Evolutionary conservation across 208 protist genomes (phyloP), one percentile per base, ranked within the genome.

Genomic region (Endotrypanum monterogeii): DNA sequence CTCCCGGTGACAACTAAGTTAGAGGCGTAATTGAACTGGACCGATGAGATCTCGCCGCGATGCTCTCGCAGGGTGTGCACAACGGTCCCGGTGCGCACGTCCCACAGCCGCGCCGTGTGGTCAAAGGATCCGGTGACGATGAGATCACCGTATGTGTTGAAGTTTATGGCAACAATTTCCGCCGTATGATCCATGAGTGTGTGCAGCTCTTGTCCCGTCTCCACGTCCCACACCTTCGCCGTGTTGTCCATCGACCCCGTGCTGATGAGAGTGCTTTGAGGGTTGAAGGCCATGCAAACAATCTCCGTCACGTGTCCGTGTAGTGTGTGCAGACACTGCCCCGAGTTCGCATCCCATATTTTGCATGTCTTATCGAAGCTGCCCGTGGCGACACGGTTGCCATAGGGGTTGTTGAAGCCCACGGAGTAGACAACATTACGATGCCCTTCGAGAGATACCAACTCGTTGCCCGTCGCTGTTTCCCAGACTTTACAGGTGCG

Each of bases 311-410:
- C 85, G 83, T 99, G 98, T 0, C 98, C 98, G 0, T 76, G 67
- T 16, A 99, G 83, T 20, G 94, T 98, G 83, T 98, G 85, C 52
- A 94, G 87, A 71, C 91, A 97, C 74, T 98, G 79, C 11, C 96
- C 97, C 12, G 85, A 97, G 39, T 87, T 62, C 3, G 92, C 74
- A 83, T 98, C 88, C 97, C 98, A 99, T 44, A 99, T 81, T 67
- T 97, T 97, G 68, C 90, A 97, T 20, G 98, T 99, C 82, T 99
- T 98, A 78, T 99, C 98, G 73, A 99, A 99, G 67, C 93, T 98
- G 39, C 95, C 97, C 0, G 98, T 99, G 44, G 96, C 90, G 30
- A 99, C 93, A 52, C 94, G 91, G 83, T 98, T 96, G 57, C 96
- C 95, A 70, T 92, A 98, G 1, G 97, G 97, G 78, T 97, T 97